Percentiles rank a stretch among this genome's conserved stretches.
These are phyloP conservation scores for Nakazawaea laoshanensis DNA, from an alignment of 805 yeast species.

Conservation along the genomic window DNA sequence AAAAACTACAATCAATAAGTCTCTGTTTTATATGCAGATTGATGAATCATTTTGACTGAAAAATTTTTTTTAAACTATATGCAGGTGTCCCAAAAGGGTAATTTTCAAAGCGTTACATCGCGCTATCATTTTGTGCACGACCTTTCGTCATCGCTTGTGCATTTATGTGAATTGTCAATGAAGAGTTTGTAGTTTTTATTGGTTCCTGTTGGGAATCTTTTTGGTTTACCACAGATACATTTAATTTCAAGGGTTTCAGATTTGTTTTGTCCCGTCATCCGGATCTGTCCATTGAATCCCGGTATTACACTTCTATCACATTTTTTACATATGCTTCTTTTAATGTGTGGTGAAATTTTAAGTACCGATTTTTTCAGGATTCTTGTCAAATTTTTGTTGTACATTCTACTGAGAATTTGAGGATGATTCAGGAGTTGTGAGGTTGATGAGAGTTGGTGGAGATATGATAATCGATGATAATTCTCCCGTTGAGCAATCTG, in stretches of 20 bases:
- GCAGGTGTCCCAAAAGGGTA: constrained; percentile 6
- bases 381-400: constrained; percentile 43
- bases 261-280: constrained; percentile 15
- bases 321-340: constrained; percentile 60
- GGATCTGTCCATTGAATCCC: constrained; percentile 31
- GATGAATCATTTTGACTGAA: too few species aligned
- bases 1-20: too few species aligned
- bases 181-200: constrained; percentile 40
- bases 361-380: constrained; percentile 64
- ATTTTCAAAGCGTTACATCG: constrained; percentile 1
- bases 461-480: constrained; percentile 47
- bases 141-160: background rate
- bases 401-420: constrained; percentile 44
- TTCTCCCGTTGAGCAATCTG: constrained; percentile 46
- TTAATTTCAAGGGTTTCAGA: constrained; percentile 39
- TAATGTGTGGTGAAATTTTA: constrained; percentile 54
- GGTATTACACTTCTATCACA: constrained; percentile 46
- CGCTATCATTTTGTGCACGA: constrained; percentile 5
- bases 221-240: constrained; percentile 47
- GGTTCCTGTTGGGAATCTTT: constrained; percentile 57
- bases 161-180: constrained; percentile 11
- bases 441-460: constrained; percentile 46
- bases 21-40: too few species aligned
- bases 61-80: constrained; percentile 2
- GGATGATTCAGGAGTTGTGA: constrained; percentile 16